Evolutionary conservation across 2,329 filamentous ascomycete species (phyloP), one percentile per base, ranked within the genome.

Genomic region (Didymella glomerata): DNA sequence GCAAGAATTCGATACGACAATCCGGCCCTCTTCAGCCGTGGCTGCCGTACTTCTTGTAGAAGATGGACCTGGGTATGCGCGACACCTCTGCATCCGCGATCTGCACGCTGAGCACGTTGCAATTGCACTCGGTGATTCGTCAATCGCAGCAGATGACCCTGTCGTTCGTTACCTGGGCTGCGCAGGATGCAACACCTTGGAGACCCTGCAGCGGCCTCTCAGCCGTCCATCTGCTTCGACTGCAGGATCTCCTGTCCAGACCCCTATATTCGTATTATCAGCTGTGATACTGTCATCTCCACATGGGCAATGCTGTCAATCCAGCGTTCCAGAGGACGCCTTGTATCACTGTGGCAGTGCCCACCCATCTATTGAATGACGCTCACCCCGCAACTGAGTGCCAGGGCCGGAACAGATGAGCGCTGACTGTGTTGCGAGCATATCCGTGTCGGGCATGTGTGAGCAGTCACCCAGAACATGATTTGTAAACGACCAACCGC

Each of bases 151-250:
- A 71, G 61, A 64, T 67, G 64, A 69, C 67, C 66, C 65, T 64
- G 60, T 69, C 64, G 67, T 64, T 66, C 66, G 63, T 63, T 41
- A 41, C 46, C 30, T 9, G n/a, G 34, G 27, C 36, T 48, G 55
- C 66, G 62, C 66, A 63, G 47, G 64, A 48, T 65, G 62, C 61
- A 63, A 60, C 54, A 56, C 52, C 54, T 57, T 49, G 60, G 60
- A 66, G 70, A 65, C 72, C 73, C 73, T 76, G 73, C 73, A 73
- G 65, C 70, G 66, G 68, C 64, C 67, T 69, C 60, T 45, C 60
- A 59, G 57, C 62, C 60, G 58, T 60, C 59, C 67, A 62, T 58
- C 60, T 57, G 54, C 60, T 46, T 49, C 54, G 52, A 60, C 61
- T 64, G 61, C 63, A 68, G 61, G 55, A 68, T 56, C 66, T 63